Evolutionary conservation across 495 filamentous ascomycete genomes (phyloP), one percentile per base, ranked within the genome.

Genomic region (Jackrogersella minutella): DNA sequence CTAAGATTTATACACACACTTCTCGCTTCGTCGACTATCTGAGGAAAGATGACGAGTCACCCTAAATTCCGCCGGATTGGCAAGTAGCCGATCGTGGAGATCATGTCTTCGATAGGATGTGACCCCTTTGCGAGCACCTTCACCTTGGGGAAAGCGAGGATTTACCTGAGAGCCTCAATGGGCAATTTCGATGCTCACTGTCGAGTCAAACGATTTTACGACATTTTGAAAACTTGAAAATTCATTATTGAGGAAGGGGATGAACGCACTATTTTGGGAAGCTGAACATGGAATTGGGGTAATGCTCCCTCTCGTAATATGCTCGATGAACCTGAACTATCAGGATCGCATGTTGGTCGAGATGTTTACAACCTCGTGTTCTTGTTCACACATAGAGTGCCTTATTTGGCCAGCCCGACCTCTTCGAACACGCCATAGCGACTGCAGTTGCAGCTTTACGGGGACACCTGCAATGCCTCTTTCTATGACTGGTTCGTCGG

Each of bases 31-130:
- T 65, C 72, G 69, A 58, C 55, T 33, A 41, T 63, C 61, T 49
- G 55, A 57, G 61, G 51, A 51, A 33, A 52, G 46, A 68, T 72
- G 72, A 70, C 63, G 62, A 72, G 57, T 65, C 59, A 43, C 52
- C 56, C 19, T 55, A 34, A 26, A 54, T 54, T 33, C 21, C 33
- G 21, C 46, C 57, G 17, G 43, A 58, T 47, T 66, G 51, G 39
- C 58, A 68, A 51, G 13, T 41, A 41, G 65, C 16, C 39, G 58
- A 58, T 61, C 58, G 31, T 62, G 64, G 51, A 57, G 55, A 62
- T 67, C 61, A 49, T 24, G 24, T 58, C 44, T 52, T 41, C 36
- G 49, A 49, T 28, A 52, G 34, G 62, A 10, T n/a, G n/a, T 7
- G 8, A 30, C 3, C 24, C 30, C 28, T 40, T 19, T 33, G 33